Evolutionary conservation across 2,329 filamentous ascomycete species (phyloP), one percentile per base, ranked within the genome.

Genomic region (Colletotrichum sp.): DNA sequence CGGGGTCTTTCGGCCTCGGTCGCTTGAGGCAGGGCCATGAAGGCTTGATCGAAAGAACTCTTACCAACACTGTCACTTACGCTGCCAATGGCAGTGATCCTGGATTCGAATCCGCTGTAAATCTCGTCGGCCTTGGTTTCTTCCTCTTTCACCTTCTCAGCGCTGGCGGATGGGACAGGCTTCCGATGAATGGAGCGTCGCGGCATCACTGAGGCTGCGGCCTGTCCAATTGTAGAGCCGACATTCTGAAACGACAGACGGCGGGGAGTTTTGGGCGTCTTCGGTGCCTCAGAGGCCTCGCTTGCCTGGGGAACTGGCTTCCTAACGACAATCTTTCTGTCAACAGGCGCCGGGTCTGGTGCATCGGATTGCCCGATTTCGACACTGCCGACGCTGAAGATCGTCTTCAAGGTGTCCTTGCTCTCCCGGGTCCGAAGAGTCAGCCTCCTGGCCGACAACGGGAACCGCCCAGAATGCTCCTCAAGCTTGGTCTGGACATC

Each of bases 321-420:
- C 24, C 54, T 62, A 27, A 27, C 59, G 57, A 54, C 71, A 62
- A 54, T n/a, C 24, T 21, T 29, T 59, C 65, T 21, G n/a, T 34
- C 69, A 33, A 38, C 8, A 18, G 59, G 43, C 9, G 47, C 6
- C 24, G 61, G 15, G 29, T 51, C 33, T 27, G 63, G 61, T 9
- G 36, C 66, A 11, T 74, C 65, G 2, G 24, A 8, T n/a, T 73
- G 69, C 13, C 54, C 54, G 3, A 47, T 27, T 57, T 87, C 86
- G 21, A 85, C 79, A 63, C 86, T 89, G 8, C 85, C 86, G 11
- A 88, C 86, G 72, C 87, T 89, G 66, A 89, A 77, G 21, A 89
- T 88, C 2, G 87, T 89, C 66, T 86, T 86, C 31, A 89, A 78
- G 0, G 86, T 87, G 31, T 88, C 87, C 75, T 84, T 84, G 77